Percentiles rank a stretch among this genome's conserved stretches.
phyloP scores from a whole-genome alignment of 495 filamentous ascomycete species.

The Chaetomium fimeti region DNA sequence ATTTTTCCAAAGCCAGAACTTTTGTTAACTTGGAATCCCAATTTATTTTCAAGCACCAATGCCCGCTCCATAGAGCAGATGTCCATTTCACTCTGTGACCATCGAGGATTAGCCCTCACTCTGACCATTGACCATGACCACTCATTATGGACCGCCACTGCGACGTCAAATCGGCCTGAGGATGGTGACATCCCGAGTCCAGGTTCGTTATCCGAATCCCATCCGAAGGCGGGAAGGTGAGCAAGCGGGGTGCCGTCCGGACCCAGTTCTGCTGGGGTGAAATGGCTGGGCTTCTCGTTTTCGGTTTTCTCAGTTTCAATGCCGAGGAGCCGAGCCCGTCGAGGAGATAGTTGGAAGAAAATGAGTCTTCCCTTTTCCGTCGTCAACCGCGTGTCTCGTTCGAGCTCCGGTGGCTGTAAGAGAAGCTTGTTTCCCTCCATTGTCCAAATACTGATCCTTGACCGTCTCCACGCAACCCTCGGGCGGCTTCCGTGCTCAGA shows the following conservation, averaged over 20 bases:
- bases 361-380: neutral
- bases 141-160: neutral
- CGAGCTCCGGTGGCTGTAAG: neutral
- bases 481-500: constrained; percentile 1
- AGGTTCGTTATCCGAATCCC: constrained; percentile 4
- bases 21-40: no score
- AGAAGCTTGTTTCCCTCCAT: neutral
- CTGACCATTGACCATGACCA: neutral
- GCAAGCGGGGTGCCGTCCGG: neutral
- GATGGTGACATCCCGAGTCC: neutral
- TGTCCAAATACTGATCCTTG: neutral
- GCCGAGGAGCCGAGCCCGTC: neutral
- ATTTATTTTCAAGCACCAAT: no score
- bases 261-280: no score
- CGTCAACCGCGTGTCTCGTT: neutral
- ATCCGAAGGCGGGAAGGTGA: neutral
- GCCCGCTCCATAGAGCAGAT: no score
- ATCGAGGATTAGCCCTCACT: neutral
- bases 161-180: neutral
- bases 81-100: no score
- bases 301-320: neutral
- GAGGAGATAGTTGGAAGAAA: neutral
- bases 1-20: no score
- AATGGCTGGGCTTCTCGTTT: no score
- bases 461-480: neutral